Evolutionary conservation across 176 grass and related monocot species (phyloP).

Genomic region (Dendrocalamus sinicus): DNA sequence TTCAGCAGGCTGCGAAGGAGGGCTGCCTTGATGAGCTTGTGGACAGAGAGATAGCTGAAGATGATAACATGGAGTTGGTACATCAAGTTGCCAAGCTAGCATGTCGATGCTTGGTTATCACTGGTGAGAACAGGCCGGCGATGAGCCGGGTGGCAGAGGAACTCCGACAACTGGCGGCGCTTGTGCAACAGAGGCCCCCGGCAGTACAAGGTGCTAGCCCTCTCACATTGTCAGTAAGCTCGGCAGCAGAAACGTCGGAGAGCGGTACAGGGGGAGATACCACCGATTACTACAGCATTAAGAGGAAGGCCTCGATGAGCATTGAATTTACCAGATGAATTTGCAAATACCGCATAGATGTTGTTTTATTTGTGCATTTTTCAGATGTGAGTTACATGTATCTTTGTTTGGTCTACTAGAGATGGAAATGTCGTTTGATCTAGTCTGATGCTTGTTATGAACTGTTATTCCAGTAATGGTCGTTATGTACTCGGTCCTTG

Average conservation of each 20-base stretch:
- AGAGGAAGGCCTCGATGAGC: background rate
- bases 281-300: background rate
- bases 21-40: background rate
- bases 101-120: conserved; percentile 1
- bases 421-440: too few species aligned
- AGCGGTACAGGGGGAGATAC: background rate
- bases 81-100: background rate
- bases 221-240: background rate
- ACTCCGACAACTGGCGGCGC: too few species aligned
- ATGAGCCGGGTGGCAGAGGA: too few species aligned
- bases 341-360: background rate
- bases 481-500: too few species aligned
- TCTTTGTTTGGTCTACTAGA: too few species aligned
- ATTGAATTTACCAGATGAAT: conserved; percentile 30
- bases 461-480: too few species aligned
- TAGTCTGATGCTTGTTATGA: too few species aligned
- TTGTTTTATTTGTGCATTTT: too few species aligned
- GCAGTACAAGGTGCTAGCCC: too few species aligned
- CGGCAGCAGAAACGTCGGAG: background rate
- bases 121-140: background rate
- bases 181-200: too few species aligned
- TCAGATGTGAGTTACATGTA: too few species aligned
- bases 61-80: background rate
- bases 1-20: background rate
- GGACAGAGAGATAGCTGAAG: background rate